Conservation (phyloP, 805 yeast species). For the Cyberlindnera bimundalis region DNA sequence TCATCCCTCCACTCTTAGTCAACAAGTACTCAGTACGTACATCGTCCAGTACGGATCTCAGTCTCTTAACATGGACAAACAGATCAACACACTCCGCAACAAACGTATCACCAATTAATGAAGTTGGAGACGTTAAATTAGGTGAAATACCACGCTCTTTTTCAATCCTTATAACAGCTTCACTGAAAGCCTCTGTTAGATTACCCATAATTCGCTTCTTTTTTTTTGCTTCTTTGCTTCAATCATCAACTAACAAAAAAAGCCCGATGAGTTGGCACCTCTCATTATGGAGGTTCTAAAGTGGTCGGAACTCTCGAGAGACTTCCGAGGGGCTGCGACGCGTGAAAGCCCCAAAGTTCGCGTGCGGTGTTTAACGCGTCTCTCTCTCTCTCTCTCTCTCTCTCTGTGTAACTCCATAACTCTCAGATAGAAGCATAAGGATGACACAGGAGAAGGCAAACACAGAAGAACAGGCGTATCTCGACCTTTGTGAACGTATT, state of each 20-base stretch:
- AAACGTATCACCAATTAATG: constrained; percentile 22
- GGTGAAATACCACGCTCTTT: constrained; percentile 9
- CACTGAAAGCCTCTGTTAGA: constrained; percentile 15
- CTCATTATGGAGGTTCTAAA: background rate
- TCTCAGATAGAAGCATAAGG: too few relatives aligned
- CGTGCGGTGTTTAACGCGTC: constrained; percentile 2
- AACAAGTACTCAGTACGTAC: constrained; percentile 30
- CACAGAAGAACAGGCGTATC: constrained; percentile 76
- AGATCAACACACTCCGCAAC: constrained; percentile 23
- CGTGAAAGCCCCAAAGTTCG: too few relatives aligned
- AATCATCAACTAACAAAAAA: background rate
- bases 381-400: too few relatives aligned
- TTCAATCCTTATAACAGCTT: constrained; percentile 13
- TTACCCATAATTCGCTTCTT: constrained; percentile 16
- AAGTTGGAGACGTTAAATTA: background rate
- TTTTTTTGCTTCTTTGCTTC: background rate
- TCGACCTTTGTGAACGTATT: constrained; percentile 75
- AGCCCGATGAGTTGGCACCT: background rate
- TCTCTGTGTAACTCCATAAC: too few relatives aligned
- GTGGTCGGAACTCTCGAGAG: constrained; percentile 2
- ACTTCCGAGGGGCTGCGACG: too few relatives aligned
- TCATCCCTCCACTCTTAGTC: constrained; percentile 27
- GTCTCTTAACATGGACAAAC: constrained; percentile 26
- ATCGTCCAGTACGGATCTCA: constrained; percentile 26
- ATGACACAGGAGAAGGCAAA: constrained; percentile 16